These are phyloP conservation scores for Euryodendron excelsum DNA, from an alignment of 148 eudicot species.

Conservation along the genomic window DNA sequence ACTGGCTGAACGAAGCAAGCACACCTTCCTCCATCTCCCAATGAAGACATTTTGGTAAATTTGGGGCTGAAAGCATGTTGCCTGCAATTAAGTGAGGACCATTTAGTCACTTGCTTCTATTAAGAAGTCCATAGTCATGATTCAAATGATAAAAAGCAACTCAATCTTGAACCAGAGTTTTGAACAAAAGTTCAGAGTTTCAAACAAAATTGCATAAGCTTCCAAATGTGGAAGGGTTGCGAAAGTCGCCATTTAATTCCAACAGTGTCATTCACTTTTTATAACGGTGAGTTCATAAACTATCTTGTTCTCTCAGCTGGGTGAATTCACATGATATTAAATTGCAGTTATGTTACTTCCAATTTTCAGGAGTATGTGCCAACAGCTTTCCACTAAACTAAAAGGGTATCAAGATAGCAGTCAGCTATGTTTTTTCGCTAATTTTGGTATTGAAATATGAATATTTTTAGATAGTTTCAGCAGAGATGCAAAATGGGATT, in stretches of 20 bases:
- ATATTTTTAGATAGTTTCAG: neutral
- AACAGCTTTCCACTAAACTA: neutral
- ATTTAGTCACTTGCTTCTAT: constrained; percentile 4
- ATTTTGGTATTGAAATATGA: neutral
- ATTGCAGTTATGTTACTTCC: neutral
- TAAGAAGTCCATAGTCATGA: constrained; percentile 9
- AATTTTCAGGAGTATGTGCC: neutral
- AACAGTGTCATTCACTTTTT: neutral
- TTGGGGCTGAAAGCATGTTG: constrained; percentile 98
- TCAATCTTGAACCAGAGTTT: constrained; percentile 1
- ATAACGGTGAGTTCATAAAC: neutral
- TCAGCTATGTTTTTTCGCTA: neutral
- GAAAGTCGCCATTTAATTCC: neutral
- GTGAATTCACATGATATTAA: neutral
- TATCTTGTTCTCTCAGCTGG: neutral
- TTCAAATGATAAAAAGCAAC: neutral
- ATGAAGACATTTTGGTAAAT: constrained; percentile 74
- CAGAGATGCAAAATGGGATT: neutral
- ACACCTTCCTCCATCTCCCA: constrained; percentile 93
- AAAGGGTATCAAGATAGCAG: neutral
- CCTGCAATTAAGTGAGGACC: constrained; percentile 44
- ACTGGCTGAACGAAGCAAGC: constrained; percentile 84
- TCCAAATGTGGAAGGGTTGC: neutral
- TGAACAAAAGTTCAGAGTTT: neutral
- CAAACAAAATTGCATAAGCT: neutral